Base-by-base conservation (phyloP, 768 basidiomycete genomes). In the Psilocybe cubensis region DNA sequence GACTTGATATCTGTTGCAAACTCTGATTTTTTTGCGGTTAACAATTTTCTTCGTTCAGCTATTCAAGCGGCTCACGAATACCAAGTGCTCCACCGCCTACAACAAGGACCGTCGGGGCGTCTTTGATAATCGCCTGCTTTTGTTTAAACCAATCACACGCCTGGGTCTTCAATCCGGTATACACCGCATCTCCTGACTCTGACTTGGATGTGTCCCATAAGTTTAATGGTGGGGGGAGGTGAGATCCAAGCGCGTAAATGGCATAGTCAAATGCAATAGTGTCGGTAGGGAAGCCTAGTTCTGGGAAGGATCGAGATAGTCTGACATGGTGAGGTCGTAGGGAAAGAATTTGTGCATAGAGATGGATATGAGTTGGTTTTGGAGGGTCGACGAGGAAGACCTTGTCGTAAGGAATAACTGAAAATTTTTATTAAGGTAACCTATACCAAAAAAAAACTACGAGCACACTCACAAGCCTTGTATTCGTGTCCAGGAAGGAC, bases 1-100 rank as follows among this genome's bases (percentile, higher is more conserved):
- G 76, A 77, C 17, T 80, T 79, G 52, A 87, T 85, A 66, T 89
- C 87, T 3, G 83, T 80, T 0, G 86, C 85, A 59, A 84, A 84
- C 65, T 88, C 87, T 88, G 60, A 5, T 17, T 44, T 27, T 23
- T n/a, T 4, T 28, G 2, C 8, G 1, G 28, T 33, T 2, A 33
- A 5, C n/a, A 12, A 25, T 38, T 18, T 35, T 33, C 2, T 29
- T 31, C 24, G 24, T 14, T 35, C n/a, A 20, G 40, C 24, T 40
- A 14, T 12, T 8, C 40, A 44, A 1, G 27, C 40, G 24, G 77
- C 84, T 62, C 66, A 88, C 87, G 86, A 24, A 91, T 83, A 3
- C 89, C 89, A 8, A 91, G 79, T 0, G 89, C 86, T 0, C 90
- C 89, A 10, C 87, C 89, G 1, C 90, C 89, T 2, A 90, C 80